A percentile compares a stretch with the other conserved stretches of the same genome.
Conservation (phyloP, 164 flowering plant species). For the Brasenia schreberi region DNA sequence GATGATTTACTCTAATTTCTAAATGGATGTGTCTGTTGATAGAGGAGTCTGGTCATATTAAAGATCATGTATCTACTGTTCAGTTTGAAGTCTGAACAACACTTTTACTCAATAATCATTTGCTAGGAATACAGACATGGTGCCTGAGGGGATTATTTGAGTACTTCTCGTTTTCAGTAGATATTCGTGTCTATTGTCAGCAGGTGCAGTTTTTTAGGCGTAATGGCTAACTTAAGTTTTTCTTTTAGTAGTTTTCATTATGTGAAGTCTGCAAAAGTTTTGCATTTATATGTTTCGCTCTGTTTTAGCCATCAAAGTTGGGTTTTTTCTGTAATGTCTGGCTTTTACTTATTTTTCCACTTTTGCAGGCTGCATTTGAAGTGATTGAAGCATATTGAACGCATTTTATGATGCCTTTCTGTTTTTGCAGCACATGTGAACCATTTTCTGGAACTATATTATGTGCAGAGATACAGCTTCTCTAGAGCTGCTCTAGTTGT, state of each 20-base stretch:
- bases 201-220: not conserved
- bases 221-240: too few species aligned
- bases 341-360: not conserved
- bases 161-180: too few species aligned
- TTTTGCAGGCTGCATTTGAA: not conserved
- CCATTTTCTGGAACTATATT: conserved; percentile 58
- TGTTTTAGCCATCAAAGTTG: not conserved
- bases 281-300: not conserved
- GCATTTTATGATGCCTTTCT: not conserved
- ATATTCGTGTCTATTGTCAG: not conserved
- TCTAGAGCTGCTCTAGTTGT: conserved; percentile 41
- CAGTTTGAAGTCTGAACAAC: too few species aligned
- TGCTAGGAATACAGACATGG: too few species aligned
- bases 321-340: not conserved
- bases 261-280: not conserved
- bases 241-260: not conserved
- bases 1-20: too few species aligned
- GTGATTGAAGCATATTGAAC: not conserved
- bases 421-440: conserved; percentile 70
- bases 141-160: too few species aligned
- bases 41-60: too few species aligned
- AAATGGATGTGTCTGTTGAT: too few species aligned
- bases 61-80: too few species aligned
- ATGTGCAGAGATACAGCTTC: conserved; percentile 34
- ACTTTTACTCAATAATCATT: too few species aligned